phyloP scores from a whole-genome alignment of 2,329 filamentous ascomycete species.

The Passalora sequoiae region DNA sequence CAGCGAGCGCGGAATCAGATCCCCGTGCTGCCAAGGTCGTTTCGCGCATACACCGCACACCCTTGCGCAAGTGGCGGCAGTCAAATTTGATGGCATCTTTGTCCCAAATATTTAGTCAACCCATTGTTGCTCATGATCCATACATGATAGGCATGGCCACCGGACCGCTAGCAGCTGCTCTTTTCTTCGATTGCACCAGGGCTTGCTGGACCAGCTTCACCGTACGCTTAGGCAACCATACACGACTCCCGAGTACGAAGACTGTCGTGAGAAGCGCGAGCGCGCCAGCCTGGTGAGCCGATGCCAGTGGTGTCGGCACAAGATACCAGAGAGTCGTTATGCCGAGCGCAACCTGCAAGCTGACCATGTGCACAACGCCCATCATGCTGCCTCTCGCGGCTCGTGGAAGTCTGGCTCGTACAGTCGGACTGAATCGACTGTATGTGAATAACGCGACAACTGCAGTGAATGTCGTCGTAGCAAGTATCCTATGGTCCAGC shows the following conservation, averaged over 20 bases:
- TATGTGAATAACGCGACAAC: slow-evolving; percentile 78
- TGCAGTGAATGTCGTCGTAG: slow-evolving; percentile 78
- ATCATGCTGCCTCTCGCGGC: slow-evolving; percentile 66
- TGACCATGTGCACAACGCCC: slow-evolving; percentile 77
- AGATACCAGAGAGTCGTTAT: slow-evolving; percentile 91
- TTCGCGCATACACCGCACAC: too few species aligned
- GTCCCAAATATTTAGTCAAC: too few species aligned
- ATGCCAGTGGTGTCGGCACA: slow-evolving; percentile 81
- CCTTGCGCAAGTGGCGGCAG: too few species aligned
- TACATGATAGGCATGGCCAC: too few species aligned
- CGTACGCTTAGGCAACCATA: slow-evolving; percentile 61
- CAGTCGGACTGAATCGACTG: slow-evolving; percentile 59
- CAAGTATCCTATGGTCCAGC: slow-evolving; percentile 88
- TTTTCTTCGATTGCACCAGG: slow-evolving; percentile 11
- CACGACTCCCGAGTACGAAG: slow-evolving; percentile 69
- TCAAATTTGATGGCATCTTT: too few species aligned
- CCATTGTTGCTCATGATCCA: too few species aligned
- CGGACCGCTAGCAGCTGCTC: too few species aligned
- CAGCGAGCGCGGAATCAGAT: too few species aligned
- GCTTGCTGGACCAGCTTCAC: slow-evolving; percentile 27
- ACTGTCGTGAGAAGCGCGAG: slow-evolving; percentile 78
- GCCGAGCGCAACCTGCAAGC: slow-evolving; percentile 75
- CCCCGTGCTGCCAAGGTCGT: too few species aligned
- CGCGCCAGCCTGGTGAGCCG: slow-evolving; percentile 86
- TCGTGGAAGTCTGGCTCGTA: slow-evolving; percentile 55